phyloP scores from a whole-genome alignment of 441 rosid genomes.

The Euphorbia corollata region DNA sequence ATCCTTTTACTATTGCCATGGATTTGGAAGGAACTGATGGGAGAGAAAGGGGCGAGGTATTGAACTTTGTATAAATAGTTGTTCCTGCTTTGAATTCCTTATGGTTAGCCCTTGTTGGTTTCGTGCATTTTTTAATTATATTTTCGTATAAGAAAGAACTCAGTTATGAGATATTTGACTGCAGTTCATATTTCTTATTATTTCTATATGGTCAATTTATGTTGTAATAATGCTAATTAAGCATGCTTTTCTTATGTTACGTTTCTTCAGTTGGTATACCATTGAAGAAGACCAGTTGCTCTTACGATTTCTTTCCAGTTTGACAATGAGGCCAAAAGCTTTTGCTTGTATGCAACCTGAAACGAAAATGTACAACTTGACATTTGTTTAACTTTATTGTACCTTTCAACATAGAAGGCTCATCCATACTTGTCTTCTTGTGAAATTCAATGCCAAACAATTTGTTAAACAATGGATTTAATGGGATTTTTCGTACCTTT shows the following conservation, averaged over 20 bases:
- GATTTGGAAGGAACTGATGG: slow-evolving; percentile 97
- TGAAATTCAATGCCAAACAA: neutral
- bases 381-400: neutral
- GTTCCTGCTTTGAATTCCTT: neutral
- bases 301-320: neutral
- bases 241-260: neutral
- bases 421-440: neutral
- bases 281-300: neutral
- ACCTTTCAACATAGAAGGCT: neutral
- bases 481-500: neutral
- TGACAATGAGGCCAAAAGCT: neutral
- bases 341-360: neutral
- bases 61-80: neutral
- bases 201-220: neutral
- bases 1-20: slow-evolving; percentile 78
- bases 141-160: neutral
- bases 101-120: neutral
- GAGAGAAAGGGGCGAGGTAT: slow-evolving; percentile 92
- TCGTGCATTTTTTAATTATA: neutral
- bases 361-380: neutral
- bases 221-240: neutral
- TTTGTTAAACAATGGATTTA: neutral
- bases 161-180: neutral
- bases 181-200: neutral
- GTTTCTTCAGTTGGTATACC: neutral